Base-by-base conservation (phyloP, 192 early-diverging fungal species). In the Chytriomyces confervae region DNA sequence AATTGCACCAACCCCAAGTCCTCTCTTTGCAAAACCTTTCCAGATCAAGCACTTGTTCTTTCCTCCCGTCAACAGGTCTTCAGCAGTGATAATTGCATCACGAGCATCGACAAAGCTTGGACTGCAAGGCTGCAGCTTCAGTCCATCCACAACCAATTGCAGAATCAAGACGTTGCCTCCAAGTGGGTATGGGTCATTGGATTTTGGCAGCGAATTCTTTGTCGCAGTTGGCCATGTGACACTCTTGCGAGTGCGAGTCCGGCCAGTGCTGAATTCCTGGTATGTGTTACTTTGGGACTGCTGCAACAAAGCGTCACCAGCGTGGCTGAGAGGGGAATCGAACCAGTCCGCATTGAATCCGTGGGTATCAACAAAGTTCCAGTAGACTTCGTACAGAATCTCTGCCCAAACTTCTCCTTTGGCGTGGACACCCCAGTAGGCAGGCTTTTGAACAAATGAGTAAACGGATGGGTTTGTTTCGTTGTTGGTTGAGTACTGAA, bases 331-430 rank as follows among this genome's bases (percentile, higher is more conserved):
- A 18, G 69, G 61, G 1, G 69, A 72, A 71, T 86, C 81, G 77
- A 84, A 88, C 84, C 84, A 86, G 66, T 86, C 85, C 0, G 75
- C 61, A 61, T 86, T 83, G 75, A 77, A 89, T 46, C 87, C 87
- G 78, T 79, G 82, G 75, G 82, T 78, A 57, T 89, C 87, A 27
- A 89, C 87, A 24, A 89, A 65, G 76, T 89, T 82, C 87, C 87
- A 89, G 76, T 84, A 83, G 8, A 90, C 75, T 45, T 97, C 96
- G 81, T 94, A 96, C 50, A 98, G 87, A 78, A 96, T 96, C 66
- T 87, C 89, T 5, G 95, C 95, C 97, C 97, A 98, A 6, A 98
- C 94, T 77, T 92, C 91, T 57, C 97, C 97, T 80, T 94, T 95
- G 70, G 92, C 92, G 79, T 98, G 96, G 5, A 94, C 96, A 44